phyloP scores from a whole-genome alignment of 1,139 yeast species.

The Zygoascus meyerae region DNA sequence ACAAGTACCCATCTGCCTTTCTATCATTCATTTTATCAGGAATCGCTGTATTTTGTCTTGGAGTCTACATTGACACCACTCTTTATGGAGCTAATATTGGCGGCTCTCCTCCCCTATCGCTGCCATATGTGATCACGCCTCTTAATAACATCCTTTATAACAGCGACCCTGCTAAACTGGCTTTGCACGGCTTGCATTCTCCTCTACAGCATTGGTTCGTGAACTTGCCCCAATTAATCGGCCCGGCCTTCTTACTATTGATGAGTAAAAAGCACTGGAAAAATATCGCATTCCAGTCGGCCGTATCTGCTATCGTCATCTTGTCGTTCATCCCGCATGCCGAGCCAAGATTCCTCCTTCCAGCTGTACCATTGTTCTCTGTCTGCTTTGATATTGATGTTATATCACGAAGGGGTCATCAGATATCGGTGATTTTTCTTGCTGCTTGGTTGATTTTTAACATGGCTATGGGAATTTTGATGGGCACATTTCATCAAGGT shows the following conservation, averaged over 20 bases:
- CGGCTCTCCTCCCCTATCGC: slow-evolving; percentile 5
- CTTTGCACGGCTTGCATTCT: slow-evolving; percentile 80
- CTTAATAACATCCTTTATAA: slow-evolving; percentile 73
- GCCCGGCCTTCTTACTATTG: slow-evolving; percentile 57
- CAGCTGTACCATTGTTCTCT: slow-evolving; percentile 66
- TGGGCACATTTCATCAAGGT: slow-evolving; percentile 86
- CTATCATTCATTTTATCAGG: slow-evolving; percentile 25
- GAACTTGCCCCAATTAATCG: slow-evolving; percentile 74
- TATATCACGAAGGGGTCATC: slow-evolving; percentile 4
- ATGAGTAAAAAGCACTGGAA: slow-evolving; percentile 23
- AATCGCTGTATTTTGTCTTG: slow-evolving; percentile 32
- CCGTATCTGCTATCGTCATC: slow-evolving; percentile 53
- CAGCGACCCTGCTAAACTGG: slow-evolving; percentile 49
- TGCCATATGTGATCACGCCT: slow-evolving; percentile 56
- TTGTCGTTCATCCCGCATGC: slow-evolving; percentile 84
- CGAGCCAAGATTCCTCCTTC: slow-evolving; percentile 78
- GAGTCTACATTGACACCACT: slow-evolving; percentile 53
- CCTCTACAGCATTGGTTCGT: slow-evolving; percentile 64
- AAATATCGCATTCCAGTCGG: slow-evolving; percentile 43
- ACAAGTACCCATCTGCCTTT: slow-evolving; percentile 24
- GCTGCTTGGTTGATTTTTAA: slow-evolving; percentile 64
- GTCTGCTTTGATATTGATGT: slow-evolving; percentile 48
- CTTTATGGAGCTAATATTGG: slow-evolving; percentile 22
- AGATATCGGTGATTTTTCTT: slow-evolving; percentile 26
- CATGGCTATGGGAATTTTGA: slow-evolving; percentile 48